Conservation (phyloP, 2,329 filamentous ascomycete genomes). For the Diaporthe citriasiana region DNA sequence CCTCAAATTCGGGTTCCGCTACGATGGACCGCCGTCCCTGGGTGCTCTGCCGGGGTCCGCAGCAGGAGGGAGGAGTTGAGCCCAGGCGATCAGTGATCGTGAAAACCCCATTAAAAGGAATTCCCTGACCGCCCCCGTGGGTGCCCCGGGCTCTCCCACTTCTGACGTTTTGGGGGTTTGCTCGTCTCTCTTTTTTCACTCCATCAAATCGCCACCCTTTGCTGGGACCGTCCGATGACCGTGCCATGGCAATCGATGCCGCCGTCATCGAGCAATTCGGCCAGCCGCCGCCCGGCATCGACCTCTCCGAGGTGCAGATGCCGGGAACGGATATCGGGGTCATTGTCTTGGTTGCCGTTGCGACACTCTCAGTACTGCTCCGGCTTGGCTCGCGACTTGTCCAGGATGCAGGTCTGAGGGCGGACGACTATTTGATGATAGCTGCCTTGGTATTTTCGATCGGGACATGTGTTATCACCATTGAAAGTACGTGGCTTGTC, state of each 20-base stretch:
- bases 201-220: background rate
- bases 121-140: constrained; percentile 24
- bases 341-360: constrained; percentile 16
- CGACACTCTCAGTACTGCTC: constrained; percentile 24
- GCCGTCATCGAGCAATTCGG: constrained; percentile 25
- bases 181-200: background rate
- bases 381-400: constrained; percentile 25
- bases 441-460: background rate
- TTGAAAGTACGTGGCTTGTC: background rate
- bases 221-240: constrained; percentile 1
- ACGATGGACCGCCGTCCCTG: constrained; percentile 22
- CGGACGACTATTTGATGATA: constrained; percentile 8
- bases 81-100: constrained; percentile 21
- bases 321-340: constrained; percentile 7
- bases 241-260: constrained; percentile 28
- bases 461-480: constrained; percentile 6
- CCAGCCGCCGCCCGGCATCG: constrained; percentile 27
- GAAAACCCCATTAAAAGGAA: constrained; percentile 30
- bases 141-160: background rate
- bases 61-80: background rate
- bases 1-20: constrained; percentile 28
- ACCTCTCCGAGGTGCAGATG: constrained; percentile 27
- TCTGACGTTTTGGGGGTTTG: background rate
- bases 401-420: constrained; percentile 17
- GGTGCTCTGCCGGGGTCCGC: constrained; percentile 19